Base-by-base conservation (phyloP, 176 grass and related monocot species). In the Juncus effusus region DNA sequence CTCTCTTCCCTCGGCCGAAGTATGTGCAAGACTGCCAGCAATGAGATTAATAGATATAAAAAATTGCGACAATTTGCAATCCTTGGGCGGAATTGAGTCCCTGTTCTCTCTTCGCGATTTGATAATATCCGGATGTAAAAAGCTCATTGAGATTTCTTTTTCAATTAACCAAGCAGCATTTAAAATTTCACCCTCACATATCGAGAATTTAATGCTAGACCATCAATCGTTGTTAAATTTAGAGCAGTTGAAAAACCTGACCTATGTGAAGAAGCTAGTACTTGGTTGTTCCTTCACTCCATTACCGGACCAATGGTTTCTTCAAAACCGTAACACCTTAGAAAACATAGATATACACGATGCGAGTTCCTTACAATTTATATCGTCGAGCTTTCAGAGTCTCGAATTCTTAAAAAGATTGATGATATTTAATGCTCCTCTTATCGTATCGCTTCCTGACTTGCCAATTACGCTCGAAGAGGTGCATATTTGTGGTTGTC, bases 31-130 rank as follows among this genome's bases (percentile, higher is more conserved):
- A 69, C 16, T 81, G 78, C 55, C 4, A 78, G 66, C 64, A 63
- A 61, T 86, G 36, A 13, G 69, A 62, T 7, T 37, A 44, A 3
- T 81, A 35, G 4, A 3, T 0, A 69, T 81, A 28, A 66, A 76
- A 60, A 40, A 49, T 44, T 86, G 83, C 52, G 66, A 73, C 38
- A 40, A 86, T 45, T 52, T 81, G 62, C 14, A 58, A 2, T 86
- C 78, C 56, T 10, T 81, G 28, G 61, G 51, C 42, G 83, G 83
- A 40, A 79, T 78, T 14, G 62, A 74, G 16, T 60, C 38, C 15
- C 67, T 80, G 9, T 0, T 50, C 16, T 61, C 60, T 0, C 78
- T 81, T 2, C 35, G 39, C 10, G 56, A 4, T 37, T 40, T 85
- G 73, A 2, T 12, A 73, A 85, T 85, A 9, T 6, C 2, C 6